phyloP scores from a whole-genome alignment of 1,139 yeast species.

The Kodamaea sp. region DNA sequence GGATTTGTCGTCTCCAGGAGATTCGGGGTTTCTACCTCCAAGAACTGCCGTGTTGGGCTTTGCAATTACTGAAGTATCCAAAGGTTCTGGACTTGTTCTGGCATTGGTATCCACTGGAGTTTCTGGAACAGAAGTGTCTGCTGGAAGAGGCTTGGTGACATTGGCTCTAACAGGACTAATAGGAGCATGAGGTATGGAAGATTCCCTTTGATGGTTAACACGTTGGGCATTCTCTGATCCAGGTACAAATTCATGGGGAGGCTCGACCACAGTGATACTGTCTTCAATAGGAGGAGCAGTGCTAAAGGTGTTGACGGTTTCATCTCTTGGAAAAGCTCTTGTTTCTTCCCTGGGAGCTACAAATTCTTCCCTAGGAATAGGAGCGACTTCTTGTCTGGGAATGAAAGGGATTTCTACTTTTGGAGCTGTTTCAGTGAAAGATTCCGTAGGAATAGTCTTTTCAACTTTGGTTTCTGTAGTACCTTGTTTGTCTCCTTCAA shows the following conservation, averaged over 20 bases:
- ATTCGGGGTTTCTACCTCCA: conserved; percentile 1
- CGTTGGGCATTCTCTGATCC: background rate
- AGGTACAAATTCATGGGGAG: background rate
- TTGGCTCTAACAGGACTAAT: background rate
- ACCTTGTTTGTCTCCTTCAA: too few species aligned
- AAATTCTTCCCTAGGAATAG: too few species aligned
- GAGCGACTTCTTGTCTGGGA: too few species aligned
- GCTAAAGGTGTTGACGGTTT: background rate
- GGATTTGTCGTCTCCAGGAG: conserved; percentile 12
- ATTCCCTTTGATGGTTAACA: background rate
- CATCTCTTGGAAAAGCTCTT: background rate
- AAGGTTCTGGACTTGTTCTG: background rate
- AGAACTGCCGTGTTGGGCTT: background rate
- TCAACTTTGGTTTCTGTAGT: background rate
- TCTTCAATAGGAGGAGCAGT: background rate
- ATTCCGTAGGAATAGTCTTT: background rate
- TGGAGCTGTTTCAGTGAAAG: background rate
- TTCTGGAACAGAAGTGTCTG: background rate
- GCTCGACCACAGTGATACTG: background rate
- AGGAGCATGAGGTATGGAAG: background rate
- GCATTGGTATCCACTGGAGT: background rate
- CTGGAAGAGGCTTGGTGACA: background rate
- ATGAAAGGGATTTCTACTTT: too few species aligned
- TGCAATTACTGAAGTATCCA: background rate
- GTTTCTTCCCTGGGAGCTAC: background rate